Evolutionary conservation across 148 eudicot genomes (phyloP).

Genomic region (Camellia japonica): DNA sequence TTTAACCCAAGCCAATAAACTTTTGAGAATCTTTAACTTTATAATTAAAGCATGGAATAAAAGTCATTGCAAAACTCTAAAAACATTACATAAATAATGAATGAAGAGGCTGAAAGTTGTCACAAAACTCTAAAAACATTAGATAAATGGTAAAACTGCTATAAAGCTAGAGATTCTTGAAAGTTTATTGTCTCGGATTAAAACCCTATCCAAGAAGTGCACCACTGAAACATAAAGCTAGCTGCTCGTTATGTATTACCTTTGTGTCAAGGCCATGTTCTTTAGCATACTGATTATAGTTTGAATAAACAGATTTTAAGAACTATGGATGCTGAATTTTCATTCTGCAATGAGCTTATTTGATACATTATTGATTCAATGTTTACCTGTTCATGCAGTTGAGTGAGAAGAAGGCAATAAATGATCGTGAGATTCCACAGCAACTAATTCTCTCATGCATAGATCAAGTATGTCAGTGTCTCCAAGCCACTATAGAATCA

Average conservation of each 20-base stretch:
- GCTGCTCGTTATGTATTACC: neutral
- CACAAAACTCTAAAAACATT: neutral
- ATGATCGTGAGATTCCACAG: slow-evolving; percentile 39
- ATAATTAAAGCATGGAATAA: too few relatives aligned
- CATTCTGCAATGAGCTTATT: neutral
- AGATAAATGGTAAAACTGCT: neutral
- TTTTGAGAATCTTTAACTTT: too few relatives aligned
- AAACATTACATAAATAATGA: too few relatives aligned
- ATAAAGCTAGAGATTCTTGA: neutral
- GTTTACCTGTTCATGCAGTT: slow-evolving; percentile 44
- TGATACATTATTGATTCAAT: neutral
- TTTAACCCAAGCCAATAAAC: too few relatives aligned
- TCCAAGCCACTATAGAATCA: slow-evolving; percentile 44
- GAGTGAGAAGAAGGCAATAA: slow-evolving; percentile 25
- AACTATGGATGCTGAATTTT: slow-evolving; percentile 8
- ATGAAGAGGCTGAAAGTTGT: too few relatives aligned
- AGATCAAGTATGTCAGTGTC: slow-evolving; percentile 47
- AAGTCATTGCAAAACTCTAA: too few relatives aligned
- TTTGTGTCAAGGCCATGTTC: neutral
- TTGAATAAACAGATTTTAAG: neutral
- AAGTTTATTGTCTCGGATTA: neutral
- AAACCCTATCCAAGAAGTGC: neutral
- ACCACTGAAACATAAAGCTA: neutral
- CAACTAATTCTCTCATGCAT: slow-evolving; percentile 52
- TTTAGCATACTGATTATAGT: neutral